Conservation (phyloP, 345 rosid genomes). For the Sisymbrium altissimum region DNA sequence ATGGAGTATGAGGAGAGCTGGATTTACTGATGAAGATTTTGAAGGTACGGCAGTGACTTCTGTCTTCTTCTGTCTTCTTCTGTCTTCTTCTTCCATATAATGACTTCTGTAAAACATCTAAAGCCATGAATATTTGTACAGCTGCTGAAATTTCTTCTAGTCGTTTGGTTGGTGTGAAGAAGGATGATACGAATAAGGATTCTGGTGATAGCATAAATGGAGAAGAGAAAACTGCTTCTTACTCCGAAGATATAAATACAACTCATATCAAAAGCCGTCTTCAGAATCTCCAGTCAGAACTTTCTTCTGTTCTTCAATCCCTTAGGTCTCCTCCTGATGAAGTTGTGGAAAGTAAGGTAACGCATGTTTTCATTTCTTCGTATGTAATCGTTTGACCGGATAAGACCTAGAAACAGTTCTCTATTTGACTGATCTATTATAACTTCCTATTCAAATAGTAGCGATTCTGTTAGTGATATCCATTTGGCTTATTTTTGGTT, state of each 20-base stretch:
- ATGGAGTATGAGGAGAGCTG: slow-evolving; percentile 73
- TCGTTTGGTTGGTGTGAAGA: slow-evolving; percentile 17
- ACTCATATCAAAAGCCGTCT: slow-evolving; percentile 55
- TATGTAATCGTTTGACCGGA: not conserved
- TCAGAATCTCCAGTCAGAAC: slow-evolving; percentile 67
- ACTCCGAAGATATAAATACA: slow-evolving; percentile 30
- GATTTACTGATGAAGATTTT: slow-evolving; percentile 48
- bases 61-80: slow-evolving; percentile 2
- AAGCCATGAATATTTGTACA: slow-evolving; percentile 31
- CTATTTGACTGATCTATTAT: not conserved
- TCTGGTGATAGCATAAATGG: slow-evolving; percentile 30
- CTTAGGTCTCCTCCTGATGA: slow-evolving; percentile 52
- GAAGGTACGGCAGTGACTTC: slow-evolving; percentile 52
- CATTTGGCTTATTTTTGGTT: slow-evolving; percentile 9
- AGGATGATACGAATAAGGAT: slow-evolving; percentile 27
- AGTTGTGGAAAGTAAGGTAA: slow-evolving; percentile 43
- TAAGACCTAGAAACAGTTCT: not conserved
- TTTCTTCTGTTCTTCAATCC: slow-evolving; percentile 62
- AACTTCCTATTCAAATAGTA: not conserved
- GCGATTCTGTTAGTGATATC: slow-evolving; percentile 5
- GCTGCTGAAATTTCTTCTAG: slow-evolving; percentile 50
- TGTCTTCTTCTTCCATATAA: not conserved
- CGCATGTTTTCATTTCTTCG: not conserved
- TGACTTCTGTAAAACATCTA: not conserved
- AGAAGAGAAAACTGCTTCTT: slow-evolving; percentile 33